phyloP scores from a whole-genome alignment of 352 stramenopile species.

The Globisporangium viniferum region DNA sequence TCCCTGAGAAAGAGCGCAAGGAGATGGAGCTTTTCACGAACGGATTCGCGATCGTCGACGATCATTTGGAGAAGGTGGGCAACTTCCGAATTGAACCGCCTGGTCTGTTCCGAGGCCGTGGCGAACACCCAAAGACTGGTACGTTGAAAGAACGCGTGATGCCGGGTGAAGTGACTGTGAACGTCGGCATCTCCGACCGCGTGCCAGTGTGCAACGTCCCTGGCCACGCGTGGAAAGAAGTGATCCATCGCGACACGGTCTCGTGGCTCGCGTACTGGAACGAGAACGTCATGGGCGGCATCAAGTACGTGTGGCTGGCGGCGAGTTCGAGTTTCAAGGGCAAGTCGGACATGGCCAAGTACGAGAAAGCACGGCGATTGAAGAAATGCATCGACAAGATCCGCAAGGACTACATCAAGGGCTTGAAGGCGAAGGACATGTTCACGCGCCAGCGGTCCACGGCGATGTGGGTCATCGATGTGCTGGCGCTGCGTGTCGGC shows the following conservation, averaged over 20 bases:
- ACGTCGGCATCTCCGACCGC: constrained; percentile 92
- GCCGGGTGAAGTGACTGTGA: constrained; percentile 97
- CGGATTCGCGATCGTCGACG: constrained; percentile 97
- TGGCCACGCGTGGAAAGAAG: constrained; percentile 95
- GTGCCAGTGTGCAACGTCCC: constrained; percentile 90
- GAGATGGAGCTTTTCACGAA: constrained; percentile 92
- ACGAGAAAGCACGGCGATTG: constrained; percentile 97
- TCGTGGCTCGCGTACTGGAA: constrained; percentile 96
- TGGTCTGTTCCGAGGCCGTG: constrained; percentile 96
- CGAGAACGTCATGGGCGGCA: constrained; percentile 98
- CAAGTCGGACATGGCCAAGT: constrained; percentile 98
- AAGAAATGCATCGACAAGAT: constrained; percentile 98
- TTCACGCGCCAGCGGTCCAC: constrained; percentile 94
- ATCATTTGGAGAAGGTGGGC: constrained; percentile 97
- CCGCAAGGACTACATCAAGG: constrained; percentile 89
- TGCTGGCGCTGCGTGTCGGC: constrained; percentile 98
- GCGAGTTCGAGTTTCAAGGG: constrained; percentile 99
- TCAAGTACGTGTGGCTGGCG: constrained; percentile 99
- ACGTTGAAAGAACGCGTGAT: constrained; percentile 96
- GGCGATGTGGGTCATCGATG: constrained; percentile 99
- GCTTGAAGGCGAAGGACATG: constrained; percentile 88
- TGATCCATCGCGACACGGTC: constrained; percentile 93
- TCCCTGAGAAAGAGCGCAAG: constrained; percentile 86
- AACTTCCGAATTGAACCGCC: constrained; percentile 98
- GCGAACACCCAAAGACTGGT: constrained; percentile 99